Base-by-base conservation (phyloP, 352 stramenopile species). In the Phytophthora podocarpi region DNA sequence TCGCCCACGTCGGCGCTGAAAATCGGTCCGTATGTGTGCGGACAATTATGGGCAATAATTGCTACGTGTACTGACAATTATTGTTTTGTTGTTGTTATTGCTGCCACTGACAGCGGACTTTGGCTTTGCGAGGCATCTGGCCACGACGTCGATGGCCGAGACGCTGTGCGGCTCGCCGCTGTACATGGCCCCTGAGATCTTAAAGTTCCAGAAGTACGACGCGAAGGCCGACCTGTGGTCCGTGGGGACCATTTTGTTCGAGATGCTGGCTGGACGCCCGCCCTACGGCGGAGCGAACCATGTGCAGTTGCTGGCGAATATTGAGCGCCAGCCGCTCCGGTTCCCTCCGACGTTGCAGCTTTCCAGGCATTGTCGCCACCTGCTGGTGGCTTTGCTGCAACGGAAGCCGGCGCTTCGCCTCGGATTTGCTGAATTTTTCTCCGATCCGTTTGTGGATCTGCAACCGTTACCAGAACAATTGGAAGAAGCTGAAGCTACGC, bases 121-220 rank as follows among this genome's bases (percentile, higher is more conserved):
- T 90, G 97, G 97, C 6, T 99, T 99, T 79, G 97, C 97, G 3
- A 70, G 96, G 16, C 95, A 98, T 69, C 74, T 99, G 46, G 88
- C 88, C 26, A 88, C 85, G 12, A 75, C 92, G 4, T 96, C 92
- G 1, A 79, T 99, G 64, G 97, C 97, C 5, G 96, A 98, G 78
- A 99, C 95, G 6, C 83, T 99, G 30, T 98, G 95, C 62, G 97
- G 97, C 0, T 97, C 87, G 15, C 97, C 97, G 13, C 63, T 99
- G 35, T 99, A 99, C 66, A 99, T 99, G 97, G 97, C 97, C 16
- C 97, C 97, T 6, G 97, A 99, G 82, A 98, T 99, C 67, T 82
- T 99, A 54, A 82, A 87, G 64, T 90, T 91, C 43, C 76, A 97
- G 50, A 97, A 95, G 73, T 99, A 99, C 70, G 93, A 98, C 76